Base-by-base conservation (phyloP, 805 yeast genomes). In the Yamadazyma laniorum region DNA sequence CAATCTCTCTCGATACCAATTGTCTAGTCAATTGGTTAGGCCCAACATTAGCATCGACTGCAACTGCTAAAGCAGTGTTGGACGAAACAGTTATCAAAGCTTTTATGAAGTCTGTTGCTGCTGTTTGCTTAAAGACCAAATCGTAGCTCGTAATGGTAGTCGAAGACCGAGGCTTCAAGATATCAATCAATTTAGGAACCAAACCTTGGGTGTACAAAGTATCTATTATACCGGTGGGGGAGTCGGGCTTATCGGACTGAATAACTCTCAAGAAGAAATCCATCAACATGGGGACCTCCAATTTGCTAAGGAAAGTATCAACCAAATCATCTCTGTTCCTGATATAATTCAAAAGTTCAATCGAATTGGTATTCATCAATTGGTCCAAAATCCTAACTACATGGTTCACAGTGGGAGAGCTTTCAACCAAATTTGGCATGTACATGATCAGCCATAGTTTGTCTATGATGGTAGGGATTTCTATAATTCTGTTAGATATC, bases 31-130 rank as follows among this genome's bases (percentile, higher is more conserved):
- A 70, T 56, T 88, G 96, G 56, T 93, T 93, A 2, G 99, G 98
- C 1, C 99, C 99, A 38, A 93, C 86, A 7, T 95, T 85, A 2
- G 95, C 85, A 46, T 86, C 90, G 42, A 88, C 88, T 31, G 88
- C 85, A 42, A 85, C 87, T 6, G 85, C 89, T 32, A 69, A 51
- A 3, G 74, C 70, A 3, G 72, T 62, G 54, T 91, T 93, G 6
- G 97, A 96, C 29, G 96, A 87, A 22, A 93, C 86, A 2, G 97
- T 84, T 25, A 93, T 85, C 52, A 93, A 80, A 0, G 98, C 97
- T 57, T 93, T 93, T 37, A 93, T 67, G 55, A 93, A 93, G 56
- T 93, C 99, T 16, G 96, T 95, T 1, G 95, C 95, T 0, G 98
- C 95, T 13, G 93, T 81, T 59, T 93, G 98, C 33, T 80, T 80